Evolutionary conservation across 495 filamentous ascomycete species (phyloP).

Genomic region (Penicillium malachiteum): DNA sequence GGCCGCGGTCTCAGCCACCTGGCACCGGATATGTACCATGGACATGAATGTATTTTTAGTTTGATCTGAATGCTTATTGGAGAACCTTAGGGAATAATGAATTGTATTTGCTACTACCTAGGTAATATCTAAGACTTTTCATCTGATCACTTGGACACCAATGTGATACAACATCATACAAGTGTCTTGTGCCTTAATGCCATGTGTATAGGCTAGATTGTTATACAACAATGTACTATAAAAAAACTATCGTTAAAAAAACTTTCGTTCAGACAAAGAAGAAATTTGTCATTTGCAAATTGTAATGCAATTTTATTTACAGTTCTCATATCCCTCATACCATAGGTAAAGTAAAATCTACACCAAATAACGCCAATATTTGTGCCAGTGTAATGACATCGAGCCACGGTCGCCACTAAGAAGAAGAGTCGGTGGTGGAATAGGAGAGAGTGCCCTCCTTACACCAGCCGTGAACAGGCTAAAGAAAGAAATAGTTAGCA

Average conservation of each 20-base stretch:
- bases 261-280: too few species aligned
- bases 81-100: too few species aligned
- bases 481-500: slow-evolving; percentile 26
- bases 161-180: too few species aligned
- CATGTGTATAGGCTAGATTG: too few species aligned
- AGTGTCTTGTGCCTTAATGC: too few species aligned
- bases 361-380: not conserved
- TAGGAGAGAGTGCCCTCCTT: slow-evolving; percentile 55
- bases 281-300: not conserved
- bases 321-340: slow-evolving; percentile 6
- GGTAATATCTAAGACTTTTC: too few species aligned
- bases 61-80: not conserved
- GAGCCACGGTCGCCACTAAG: not conserved
- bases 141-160: too few species aligned
- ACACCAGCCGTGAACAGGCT: slow-evolving; percentile 81
- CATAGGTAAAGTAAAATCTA: not conserved
- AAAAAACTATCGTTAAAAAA: too few species aligned
- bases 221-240: too few species aligned
- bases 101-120: too few species aligned
- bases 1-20: slow-evolving; percentile 10
- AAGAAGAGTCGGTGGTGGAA: slow-evolving; percentile 4
- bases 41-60: slow-evolving; percentile 7
- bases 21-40: not conserved
- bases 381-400: too few species aligned
- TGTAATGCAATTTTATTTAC: slow-evolving; percentile 14